These are phyloP conservation scores for Plantago major DNA, from an alignment of 257 asterid species.

Conservation along the genomic window DNA sequence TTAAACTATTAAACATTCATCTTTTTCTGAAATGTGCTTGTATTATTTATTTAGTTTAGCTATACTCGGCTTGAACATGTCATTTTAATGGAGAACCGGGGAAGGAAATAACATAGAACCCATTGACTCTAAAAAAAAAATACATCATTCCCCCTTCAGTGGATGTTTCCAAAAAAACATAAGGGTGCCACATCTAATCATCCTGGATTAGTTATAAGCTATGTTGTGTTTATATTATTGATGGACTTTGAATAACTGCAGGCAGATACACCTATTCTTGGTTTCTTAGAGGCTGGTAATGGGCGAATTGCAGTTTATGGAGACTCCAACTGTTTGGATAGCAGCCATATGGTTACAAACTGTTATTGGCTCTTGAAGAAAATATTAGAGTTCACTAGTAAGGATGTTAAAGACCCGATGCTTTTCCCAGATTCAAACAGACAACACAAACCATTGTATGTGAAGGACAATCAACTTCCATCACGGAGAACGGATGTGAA, in stretches of 20 bases:
- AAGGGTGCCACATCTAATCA: not conserved
- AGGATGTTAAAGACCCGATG: conserved; percentile 51
- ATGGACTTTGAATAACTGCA: conserved; percentile 31
- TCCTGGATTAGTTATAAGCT: not conserved
- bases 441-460: conserved; percentile 54
- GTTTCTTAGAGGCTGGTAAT: conserved; percentile 65
- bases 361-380: conserved; percentile 94
- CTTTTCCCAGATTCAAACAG: conserved; percentile 69
- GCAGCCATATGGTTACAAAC: conserved; percentile 99
- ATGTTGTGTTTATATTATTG: conserved; percentile 13
- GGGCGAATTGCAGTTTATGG: conserved; percentile 90
- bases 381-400: conserved; percentile 72
- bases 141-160: too few relatives aligned
- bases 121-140: too few relatives aligned
- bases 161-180: too few relatives aligned
- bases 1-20: too few relatives aligned
- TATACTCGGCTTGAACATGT: too few relatives aligned
- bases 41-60: too few relatives aligned
- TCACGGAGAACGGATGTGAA: conserved; percentile 90
- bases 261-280: conserved; percentile 95
- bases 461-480: conserved; percentile 67
- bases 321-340: conserved; percentile 96
- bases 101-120: too few relatives aligned
- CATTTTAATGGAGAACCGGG: too few relatives aligned
- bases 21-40: too few relatives aligned